Conservation (phyloP, 1,284 basidiomycete species). For the Pseudozyma hubeiensis region DNA sequence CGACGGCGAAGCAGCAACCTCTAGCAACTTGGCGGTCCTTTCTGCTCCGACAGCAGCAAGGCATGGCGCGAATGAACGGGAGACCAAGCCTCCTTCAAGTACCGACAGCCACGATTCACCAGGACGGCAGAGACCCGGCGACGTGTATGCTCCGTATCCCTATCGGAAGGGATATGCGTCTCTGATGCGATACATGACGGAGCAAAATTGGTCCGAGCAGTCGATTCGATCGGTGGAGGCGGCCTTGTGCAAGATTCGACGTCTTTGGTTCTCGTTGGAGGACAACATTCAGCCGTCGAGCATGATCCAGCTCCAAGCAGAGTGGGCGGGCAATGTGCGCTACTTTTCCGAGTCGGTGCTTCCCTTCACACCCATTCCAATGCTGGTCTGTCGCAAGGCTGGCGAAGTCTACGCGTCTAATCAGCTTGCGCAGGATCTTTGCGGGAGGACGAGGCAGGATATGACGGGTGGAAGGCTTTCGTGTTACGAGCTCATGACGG, state of each 20-base stretch:
- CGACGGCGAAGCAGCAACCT: background rate
- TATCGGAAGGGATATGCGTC: conserved; percentile 51
- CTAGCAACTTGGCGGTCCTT: background rate
- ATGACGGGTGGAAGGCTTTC: conserved; percentile 40
- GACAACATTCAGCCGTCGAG: conserved; percentile 53
- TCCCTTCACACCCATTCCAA: conserved; percentile 42
- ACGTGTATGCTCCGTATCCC: conserved; percentile 46
- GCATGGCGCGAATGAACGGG: background rate
- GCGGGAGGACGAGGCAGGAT: conserved; percentile 26
- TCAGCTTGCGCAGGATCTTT: conserved; percentile 38
- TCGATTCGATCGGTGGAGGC: conserved; percentile 49
- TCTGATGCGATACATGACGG: conserved; percentile 49
- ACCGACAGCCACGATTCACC: conserved; percentile 6
- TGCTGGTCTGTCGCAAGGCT: conserved; percentile 52
- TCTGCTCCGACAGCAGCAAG: background rate
- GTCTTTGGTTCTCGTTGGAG: conserved; percentile 51
- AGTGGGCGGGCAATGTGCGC: conserved; percentile 52
- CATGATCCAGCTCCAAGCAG: conserved; percentile 50
- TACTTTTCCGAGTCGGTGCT: conserved; percentile 49
- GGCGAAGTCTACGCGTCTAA: conserved; percentile 51
- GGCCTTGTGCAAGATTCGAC: conserved; percentile 41
- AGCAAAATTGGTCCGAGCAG: conserved; percentile 46
- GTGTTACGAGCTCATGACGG: conserved; percentile 54
- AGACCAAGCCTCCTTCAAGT: background rate
- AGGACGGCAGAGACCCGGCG: conserved; percentile 24